phyloP scores from a whole-genome alignment of 306 rosid genomes.

The Quillaja saponaria region DNA sequence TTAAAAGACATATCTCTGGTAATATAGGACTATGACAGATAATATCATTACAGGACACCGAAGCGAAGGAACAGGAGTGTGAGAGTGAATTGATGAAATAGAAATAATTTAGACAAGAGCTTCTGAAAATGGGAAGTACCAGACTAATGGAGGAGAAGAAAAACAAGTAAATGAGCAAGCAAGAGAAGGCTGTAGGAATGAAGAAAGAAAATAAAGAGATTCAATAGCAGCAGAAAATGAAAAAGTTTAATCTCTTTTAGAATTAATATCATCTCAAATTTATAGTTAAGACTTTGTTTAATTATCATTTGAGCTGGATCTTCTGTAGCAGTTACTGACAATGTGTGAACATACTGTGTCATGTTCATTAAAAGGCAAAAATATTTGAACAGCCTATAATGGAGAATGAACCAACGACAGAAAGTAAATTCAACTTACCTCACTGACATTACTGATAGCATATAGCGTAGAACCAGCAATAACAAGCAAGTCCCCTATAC shows the following conservation, averaged over 20 bases:
- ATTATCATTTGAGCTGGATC: not conserved
- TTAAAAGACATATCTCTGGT: not conserved
- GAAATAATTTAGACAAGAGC: not conserved
- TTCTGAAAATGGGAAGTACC: slow-evolving; percentile 2
- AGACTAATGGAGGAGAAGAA: not conserved
- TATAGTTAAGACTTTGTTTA: not conserved
- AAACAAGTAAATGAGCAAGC: not conserved
- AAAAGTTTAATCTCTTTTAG: not conserved
- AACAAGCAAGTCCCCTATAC: slow-evolving; percentile 67
- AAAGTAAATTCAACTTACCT: slow-evolving; percentile 44
- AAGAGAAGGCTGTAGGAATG: not conserved
- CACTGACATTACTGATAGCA: slow-evolving; percentile 84
- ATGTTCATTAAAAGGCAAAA: not conserved
- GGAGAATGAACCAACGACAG: slow-evolving; percentile 2
- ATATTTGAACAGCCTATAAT: not conserved
- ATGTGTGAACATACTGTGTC: not conserved
- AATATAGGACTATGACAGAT: not conserved
- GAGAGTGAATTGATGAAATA: not conserved
- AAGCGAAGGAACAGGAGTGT: not conserved
- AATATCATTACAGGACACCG: not conserved
- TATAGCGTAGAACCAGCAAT: slow-evolving; percentile 81
- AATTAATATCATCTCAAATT: not conserved
- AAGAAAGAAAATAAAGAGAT: not conserved
- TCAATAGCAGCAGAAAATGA: not conserved
- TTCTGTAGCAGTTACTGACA: not conserved